Evolutionary conservation across 306 rosid genomes (phyloP), one percentile per base, ranked within the genome.

Genomic region (Carpinus fangiana): DNA sequence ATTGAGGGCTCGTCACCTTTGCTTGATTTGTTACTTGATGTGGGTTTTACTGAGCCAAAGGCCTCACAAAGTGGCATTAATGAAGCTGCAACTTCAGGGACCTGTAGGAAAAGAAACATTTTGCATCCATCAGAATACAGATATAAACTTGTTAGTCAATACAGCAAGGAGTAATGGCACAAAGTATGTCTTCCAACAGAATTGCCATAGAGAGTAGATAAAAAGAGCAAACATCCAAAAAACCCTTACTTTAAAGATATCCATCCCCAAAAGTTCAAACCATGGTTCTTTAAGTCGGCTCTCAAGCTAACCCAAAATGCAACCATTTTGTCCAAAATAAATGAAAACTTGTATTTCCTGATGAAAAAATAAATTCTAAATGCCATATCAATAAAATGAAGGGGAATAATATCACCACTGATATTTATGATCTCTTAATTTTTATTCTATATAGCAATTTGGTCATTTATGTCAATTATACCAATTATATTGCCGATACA

Each of bases 61-160:
- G 84, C 89, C 91, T 92, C 97, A 59, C 97, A 92, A 46, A 92
- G 86, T 46, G 97, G 90, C 68, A 92, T 77, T 76, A 90, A 83
- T 68, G 85, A 83, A 80, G 90, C 90, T 56, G 94, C 93, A 80
- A 90, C 87, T 65, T 86, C 82, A 23, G 97, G 97, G 57, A 87
- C 85, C 97, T 92, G 82, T 78, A 84, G 13, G 75, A 83, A 76
- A 8, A 88, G 69, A 64, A 53, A 38, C 48, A 51, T 41, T 54
- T 68, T 78, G 70, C 59, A 74, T 73, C 67, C 79, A 57, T 79
- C 75, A 79, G 84, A 79, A 77, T 21, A 4, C 16, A 74, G 23
- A 66, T 66, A 67, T 52, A 57, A 80, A 79, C 70, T 48, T 54
- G 56, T 11, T 18, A 7, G 21, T 34, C 53, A 67, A 51, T 34